Evolutionary conservation across 306 rosid genomes (phyloP).

Genomic region (Abrus pulchellus): DNA sequence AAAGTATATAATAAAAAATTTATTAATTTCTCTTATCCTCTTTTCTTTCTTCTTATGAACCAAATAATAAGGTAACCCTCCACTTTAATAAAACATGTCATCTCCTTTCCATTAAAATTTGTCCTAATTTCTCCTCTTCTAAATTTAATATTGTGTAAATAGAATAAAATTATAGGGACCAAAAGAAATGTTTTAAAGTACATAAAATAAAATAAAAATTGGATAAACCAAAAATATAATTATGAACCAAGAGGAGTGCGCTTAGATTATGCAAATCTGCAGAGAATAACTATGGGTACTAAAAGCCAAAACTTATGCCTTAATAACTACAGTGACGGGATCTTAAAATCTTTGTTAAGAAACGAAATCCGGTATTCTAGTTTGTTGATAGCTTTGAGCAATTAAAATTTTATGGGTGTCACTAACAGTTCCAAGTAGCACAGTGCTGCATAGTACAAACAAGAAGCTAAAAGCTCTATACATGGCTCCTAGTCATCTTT

Average conservation of each 20-base stretch:
- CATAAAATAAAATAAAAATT: not conserved
- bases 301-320: constrained; percentile 30
- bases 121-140: no score
- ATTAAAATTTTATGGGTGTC: constrained; percentile 2
- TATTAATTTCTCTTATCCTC: no score
- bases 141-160: no score
- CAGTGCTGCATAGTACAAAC: not conserved
- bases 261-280: constrained; percentile 27
- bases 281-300: not conserved
- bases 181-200: not conserved
- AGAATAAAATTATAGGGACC: not conserved
- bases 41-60: no score
- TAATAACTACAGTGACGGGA: constrained; percentile 11
- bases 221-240: not conserved
- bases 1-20: no score
- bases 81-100: no score
- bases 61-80: no score
- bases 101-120: no score
- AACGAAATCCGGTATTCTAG: constrained; percentile 20
- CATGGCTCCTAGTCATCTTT: constrained; percentile 3
- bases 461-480: constrained; percentile 29
- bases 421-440: constrained; percentile 17
- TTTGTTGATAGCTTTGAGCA: not conserved
- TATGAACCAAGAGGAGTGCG: constrained; percentile 7
- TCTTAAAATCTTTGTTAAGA: constrained; percentile 3